Evolutionary conservation across 345 rosid species (phyloP).

Genomic region (Nephelium lappaceum): DNA sequence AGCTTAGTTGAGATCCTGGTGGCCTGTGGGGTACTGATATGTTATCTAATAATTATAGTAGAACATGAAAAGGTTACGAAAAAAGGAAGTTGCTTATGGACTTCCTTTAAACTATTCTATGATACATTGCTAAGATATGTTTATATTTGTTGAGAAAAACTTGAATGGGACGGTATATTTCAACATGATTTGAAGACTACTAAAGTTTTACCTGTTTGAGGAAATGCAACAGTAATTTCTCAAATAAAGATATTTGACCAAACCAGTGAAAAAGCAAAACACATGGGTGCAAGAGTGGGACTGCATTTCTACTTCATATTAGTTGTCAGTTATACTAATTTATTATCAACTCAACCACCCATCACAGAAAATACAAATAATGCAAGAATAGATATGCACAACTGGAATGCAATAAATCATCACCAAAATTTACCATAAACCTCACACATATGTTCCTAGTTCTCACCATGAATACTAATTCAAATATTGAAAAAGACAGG

Average conservation of each 20-base stretch:
- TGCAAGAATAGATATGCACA: constrained; percentile 2
- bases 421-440: neutral
- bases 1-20: neutral
- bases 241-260: neutral
- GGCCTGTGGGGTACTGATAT: neutral
- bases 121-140: neutral
- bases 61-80: neutral
- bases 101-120: neutral
- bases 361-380: neutral
- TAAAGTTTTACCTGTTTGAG: neutral
- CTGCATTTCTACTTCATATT: neutral
- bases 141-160: neutral
- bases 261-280: neutral
- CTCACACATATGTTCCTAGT: neutral
- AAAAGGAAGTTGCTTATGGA: neutral
- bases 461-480: neutral
- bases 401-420: constrained; percentile 9
- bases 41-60: neutral
- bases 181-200: neutral
- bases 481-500: neutral
- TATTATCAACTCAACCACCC: neutral
- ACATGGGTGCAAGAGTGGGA: neutral
- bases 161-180: neutral
- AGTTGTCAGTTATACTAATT: neutral
- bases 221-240: neutral